These are phyloP conservation scores for Scenedesmus sp. DNA, from an alignment of 163 green algal species.

Conservation along the genomic window DNA sequence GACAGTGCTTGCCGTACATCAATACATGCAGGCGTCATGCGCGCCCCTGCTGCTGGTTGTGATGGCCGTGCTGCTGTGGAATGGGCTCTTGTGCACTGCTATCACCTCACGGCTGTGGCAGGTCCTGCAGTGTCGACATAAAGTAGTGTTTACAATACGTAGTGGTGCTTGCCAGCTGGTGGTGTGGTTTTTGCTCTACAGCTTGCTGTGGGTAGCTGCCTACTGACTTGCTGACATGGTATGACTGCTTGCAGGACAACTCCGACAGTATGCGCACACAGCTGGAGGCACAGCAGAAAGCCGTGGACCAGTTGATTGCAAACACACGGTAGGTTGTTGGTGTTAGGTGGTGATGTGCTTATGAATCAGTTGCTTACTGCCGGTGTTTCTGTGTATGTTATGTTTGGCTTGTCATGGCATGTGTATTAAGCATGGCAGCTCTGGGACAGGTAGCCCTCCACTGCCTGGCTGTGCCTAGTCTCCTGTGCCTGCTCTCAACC, in stretches of 20 bases:
- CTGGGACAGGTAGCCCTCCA: too few relatives aligned
- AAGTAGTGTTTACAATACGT: too few relatives aligned
- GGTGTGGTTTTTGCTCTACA: not conserved
- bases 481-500: too few relatives aligned
- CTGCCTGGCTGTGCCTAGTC: not conserved
- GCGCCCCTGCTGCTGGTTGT: too few relatives aligned
- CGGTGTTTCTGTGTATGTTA: not conserved
- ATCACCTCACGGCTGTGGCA: not conserved
- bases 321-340: slow-evolving; percentile 84
- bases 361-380: not conserved
- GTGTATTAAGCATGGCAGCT: too few relatives aligned
- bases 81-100: too few relatives aligned
- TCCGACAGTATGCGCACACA: slow-evolving; percentile 89
- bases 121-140: not conserved
- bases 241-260: slow-evolving; percentile 82
- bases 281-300: slow-evolving; percentile 90
- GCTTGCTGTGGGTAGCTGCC: not conserved
- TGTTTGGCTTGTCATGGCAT: too few relatives aligned
- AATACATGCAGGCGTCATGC: not conserved
- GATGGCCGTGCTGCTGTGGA: too few relatives aligned
- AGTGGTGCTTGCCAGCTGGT: not conserved
- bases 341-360: not conserved
- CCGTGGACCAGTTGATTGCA: slow-evolving; percentile 91
- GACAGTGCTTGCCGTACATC: not conserved
- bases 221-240: not conserved